Percentiles rank a stretch among this genome's conserved stretches.
Conservation (phyloP, 352 stramenopile genomes). For the Thraustochytrium sp. region DNA sequence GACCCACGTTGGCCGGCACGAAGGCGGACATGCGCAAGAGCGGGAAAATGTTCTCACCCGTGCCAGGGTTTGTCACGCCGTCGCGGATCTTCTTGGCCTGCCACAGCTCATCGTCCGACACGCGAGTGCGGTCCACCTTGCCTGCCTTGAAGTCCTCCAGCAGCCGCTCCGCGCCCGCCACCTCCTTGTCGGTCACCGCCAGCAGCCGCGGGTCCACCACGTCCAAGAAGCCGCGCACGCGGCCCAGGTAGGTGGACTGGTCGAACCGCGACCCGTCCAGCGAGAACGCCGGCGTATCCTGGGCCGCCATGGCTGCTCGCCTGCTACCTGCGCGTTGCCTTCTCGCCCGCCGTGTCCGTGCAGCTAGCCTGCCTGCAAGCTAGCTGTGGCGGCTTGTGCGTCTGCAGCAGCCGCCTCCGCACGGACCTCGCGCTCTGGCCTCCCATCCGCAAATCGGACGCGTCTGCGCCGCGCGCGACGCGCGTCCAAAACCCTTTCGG, state of each 20-base stretch:
- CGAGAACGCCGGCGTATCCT: constrained; percentile 19
- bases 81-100: constrained; percentile 63
- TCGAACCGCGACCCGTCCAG: constrained; percentile 62
- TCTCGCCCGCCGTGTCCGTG: too few relatives aligned
- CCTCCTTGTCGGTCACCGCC: constrained; percentile 63
- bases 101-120: constrained; percentile 68
- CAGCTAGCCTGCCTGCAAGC: too few relatives aligned
- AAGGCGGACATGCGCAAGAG: constrained; percentile 70
- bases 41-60: constrained; percentile 63
- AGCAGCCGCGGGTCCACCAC: constrained; percentile 69
- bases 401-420: too few relatives aligned
- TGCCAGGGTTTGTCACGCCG: constrained; percentile 69
- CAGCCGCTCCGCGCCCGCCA: constrained; percentile 49
- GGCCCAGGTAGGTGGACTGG: constrained; percentile 72
- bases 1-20: constrained; percentile 75
- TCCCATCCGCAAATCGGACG: too few relatives aligned
- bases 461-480: too few relatives aligned
- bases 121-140: constrained; percentile 55
- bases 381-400: too few relatives aligned
- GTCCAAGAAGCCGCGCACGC: constrained; percentile 72
- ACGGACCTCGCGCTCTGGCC: too few relatives aligned
- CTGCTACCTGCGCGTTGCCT: too few relatives aligned
- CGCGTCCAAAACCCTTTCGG: too few relatives aligned
- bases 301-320: background rate
- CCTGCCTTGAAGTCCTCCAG: constrained; percentile 50